phyloP scores from a whole-genome alignment of 176 grass and related monocot species.

The Lolium rigidum region DNA sequence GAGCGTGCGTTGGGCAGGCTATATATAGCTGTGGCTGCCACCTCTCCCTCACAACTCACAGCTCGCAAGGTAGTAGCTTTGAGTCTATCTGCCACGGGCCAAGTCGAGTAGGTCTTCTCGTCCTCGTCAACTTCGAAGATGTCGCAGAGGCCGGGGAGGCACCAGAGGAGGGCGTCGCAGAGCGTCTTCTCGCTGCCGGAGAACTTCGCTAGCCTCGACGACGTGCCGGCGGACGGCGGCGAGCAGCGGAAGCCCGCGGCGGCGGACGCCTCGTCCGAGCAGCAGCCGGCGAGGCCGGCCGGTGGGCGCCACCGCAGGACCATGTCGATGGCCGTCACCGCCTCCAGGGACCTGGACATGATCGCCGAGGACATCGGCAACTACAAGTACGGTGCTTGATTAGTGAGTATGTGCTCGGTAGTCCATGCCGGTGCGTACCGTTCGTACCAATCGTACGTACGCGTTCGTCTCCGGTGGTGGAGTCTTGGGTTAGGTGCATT shows the following conservation, averaged over 20 bases:
- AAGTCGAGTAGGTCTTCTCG: background rate
- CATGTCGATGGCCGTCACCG: conserved; percentile 57
- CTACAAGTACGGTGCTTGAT: conserved; percentile 60
- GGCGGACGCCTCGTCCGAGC: conserved; percentile 44
- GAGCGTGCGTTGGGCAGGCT: conserved; percentile 33
- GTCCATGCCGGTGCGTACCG: background rate
- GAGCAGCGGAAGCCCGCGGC: conserved; percentile 59
- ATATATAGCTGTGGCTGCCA: conserved; percentile 39
- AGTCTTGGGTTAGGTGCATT: conserved; percentile 36
- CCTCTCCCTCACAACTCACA: conserved; percentile 21
- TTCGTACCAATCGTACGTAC: background rate
- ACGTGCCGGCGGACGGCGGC: conserved; percentile 47
- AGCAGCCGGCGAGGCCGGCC: conserved; percentile 49
- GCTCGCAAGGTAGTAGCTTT: background rate
- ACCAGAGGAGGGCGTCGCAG: conserved; percentile 93
- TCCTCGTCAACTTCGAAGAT: conserved; percentile 30
- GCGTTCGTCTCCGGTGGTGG: background rate
- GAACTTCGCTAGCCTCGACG: conserved; percentile 73
- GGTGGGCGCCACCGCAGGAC: conserved; percentile 56
- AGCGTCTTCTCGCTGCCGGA: conserved; percentile 82
- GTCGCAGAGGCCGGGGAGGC: conserved; percentile 68
- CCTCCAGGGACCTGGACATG: conserved; percentile 61
- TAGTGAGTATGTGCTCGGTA: background rate
- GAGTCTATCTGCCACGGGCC: background rate
- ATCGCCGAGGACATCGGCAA: conserved; percentile 55